Conservation (phyloP, 2,329 filamentous ascomycete genomes). For the Monilinia aucupariae region DNA sequence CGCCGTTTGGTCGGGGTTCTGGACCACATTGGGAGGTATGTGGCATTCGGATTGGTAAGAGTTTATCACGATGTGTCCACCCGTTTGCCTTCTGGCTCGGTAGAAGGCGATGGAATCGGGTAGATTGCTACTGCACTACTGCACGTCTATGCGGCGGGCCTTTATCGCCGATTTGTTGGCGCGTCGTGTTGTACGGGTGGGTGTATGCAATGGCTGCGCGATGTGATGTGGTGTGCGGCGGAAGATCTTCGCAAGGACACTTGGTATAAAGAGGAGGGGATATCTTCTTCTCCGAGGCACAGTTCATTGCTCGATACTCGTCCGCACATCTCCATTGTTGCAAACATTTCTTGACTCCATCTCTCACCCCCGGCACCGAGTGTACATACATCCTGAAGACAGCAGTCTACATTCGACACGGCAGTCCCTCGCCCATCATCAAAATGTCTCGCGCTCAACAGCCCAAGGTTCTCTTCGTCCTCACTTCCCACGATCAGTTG, state of each 20-base stretch:
- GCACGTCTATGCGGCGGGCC: too few relatives aligned
- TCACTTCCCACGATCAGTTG: constrained; percentile 40
- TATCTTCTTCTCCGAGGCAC: too few relatives aligned
- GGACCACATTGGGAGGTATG: background rate
- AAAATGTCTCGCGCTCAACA: constrained; percentile 16
- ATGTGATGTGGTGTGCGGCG: background rate
- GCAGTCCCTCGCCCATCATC: too few relatives aligned
- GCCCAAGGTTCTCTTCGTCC: constrained; percentile 49
- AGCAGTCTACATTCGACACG: background rate
- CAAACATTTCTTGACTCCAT: background rate
- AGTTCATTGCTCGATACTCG: too few relatives aligned
- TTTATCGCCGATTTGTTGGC: too few relatives aligned
- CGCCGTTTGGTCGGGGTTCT: background rate
- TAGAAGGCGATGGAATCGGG: too few relatives aligned
- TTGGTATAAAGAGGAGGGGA: constrained; percentile 1
- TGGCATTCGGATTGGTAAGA: background rate
- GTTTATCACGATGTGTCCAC: background rate
- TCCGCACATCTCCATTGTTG: too few relatives aligned
- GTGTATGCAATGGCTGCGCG: background rate
- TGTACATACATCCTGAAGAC: background rate
- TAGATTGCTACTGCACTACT: too few relatives aligned
- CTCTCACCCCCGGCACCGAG: background rate
- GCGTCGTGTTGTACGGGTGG: background rate
- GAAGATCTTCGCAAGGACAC: background rate
- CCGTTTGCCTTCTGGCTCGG: too few relatives aligned